Base-by-base conservation (phyloP, 345 rosid species). In the Conringia planisiliqua region DNA sequence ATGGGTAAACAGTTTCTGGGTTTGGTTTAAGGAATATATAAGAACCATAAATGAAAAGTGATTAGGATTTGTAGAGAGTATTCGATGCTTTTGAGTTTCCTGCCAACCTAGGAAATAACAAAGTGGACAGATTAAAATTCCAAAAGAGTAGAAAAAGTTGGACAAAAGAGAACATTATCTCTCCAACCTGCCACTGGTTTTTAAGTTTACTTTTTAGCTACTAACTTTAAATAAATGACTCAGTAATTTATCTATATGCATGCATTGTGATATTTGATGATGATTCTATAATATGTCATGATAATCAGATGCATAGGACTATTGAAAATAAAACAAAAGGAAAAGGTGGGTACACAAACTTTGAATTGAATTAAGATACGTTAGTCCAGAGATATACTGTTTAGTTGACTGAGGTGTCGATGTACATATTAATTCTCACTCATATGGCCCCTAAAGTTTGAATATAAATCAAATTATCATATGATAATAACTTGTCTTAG, bases 81-180 rank as follows among this genome's bases (percentile, higher is more conserved):
- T 13, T 54, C 57, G 75, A 76, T 76, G 70, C 71, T 69, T 76
- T 68, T 42, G 59, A 62, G 79, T 62, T 69, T 52, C 32, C 26
- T 24, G 71, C 75, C 80, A 76, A 62, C 71, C 71, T 76, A 62
- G 75, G 71, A 76, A 76, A 62, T 69, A n/a, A 69, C 75, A 76
- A 69, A 55, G 75, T 76, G 33, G 70, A 13, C 47, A 58, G 61
- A 60, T 55, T 35, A 43, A 76, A 62, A 12, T 54, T 35, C 70
- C 65, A 62, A 76, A 62, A 75, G 68, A 48, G 62, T 60, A 36
- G 6, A 48, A 58, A 59, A 65, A 50, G 56, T 24, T 40, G 18
- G 54, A 44, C 74, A 68, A 68, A 75, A 62, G 75, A 76, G 26
- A 70, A 62, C 59, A 27, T 70, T 70, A 70, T 76, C 80, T 70